phyloP scores from a whole-genome alignment of 495 filamentous ascomycete genomes.

The Hypoxylon fragiforme region DNA sequence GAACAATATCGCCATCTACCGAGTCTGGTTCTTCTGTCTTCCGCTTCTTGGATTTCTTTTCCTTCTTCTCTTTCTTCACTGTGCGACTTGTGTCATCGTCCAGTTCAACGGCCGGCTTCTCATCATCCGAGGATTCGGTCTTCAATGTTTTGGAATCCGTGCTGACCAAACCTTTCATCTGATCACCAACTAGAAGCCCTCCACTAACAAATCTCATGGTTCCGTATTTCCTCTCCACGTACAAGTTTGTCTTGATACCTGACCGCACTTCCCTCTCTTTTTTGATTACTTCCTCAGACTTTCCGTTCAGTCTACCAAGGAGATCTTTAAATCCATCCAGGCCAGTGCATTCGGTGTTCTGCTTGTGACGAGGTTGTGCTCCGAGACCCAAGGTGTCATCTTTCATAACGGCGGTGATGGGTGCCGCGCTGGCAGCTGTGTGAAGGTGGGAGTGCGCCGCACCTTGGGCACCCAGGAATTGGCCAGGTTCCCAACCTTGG shows the following conservation, averaged over 20 bases:
- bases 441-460: slow-evolving; percentile 72
- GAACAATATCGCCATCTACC: slow-evolving; percentile 25
- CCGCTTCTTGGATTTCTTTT: slow-evolving; percentile 49
- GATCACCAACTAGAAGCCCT: slow-evolving; percentile 74
- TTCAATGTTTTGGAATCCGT: slow-evolving; percentile 14
- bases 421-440: slow-evolving; percentile 73
- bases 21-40: slow-evolving; percentile 41
- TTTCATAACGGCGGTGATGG: slow-evolving; percentile 79
- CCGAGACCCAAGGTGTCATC: slow-evolving; percentile 90
- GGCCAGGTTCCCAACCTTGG: slow-evolving; percentile 89
- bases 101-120: slow-evolving; percentile 1
- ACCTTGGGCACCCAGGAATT: slow-evolving; percentile 73
- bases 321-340: slow-evolving; percentile 81
- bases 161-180: slow-evolving; percentile 40
- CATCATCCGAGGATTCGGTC: slow-evolving; percentile 5
- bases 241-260: slow-evolving; percentile 65
- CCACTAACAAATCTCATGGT: slow-evolving; percentile 79
- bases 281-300: slow-evolving; percentile 67
- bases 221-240: slow-evolving; percentile 70
- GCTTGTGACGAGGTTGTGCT: slow-evolving; percentile 63
- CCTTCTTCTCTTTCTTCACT: slow-evolving; percentile 30
- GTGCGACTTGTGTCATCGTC: slow-evolving; percentile 5
- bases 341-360: slow-evolving; percentile 74
- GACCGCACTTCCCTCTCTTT: slow-evolving; percentile 64
- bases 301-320: slow-evolving; percentile 87